These are phyloP conservation scores for Tetrapisispora taiwanensis DNA, from an alignment of 805 yeast species.

Conservation along the genomic window DNA sequence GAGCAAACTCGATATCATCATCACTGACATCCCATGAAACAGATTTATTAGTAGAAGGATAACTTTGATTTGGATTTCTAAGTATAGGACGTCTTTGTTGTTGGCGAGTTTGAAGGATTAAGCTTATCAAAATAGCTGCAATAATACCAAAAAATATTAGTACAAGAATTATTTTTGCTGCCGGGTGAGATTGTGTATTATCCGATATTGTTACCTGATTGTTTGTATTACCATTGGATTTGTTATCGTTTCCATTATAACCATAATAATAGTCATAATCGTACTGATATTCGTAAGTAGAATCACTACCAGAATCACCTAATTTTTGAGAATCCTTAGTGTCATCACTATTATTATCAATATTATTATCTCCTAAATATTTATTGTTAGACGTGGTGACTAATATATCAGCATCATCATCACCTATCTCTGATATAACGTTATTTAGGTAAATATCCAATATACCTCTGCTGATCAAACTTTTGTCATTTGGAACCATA, in stretches of 20 bases:
- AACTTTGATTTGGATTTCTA: neutral
- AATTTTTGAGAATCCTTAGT: neutral
- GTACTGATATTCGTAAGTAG: conserved; percentile 26
- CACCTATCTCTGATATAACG: conserved; percentile 44
- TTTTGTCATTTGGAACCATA: conserved; percentile 85
- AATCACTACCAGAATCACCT: conserved; percentile 33
- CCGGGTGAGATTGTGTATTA: conserved; percentile 16
- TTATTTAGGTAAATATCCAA: conserved; percentile 42
- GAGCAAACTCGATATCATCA: conserved; percentile 10
- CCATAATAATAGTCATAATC: conserved; percentile 8
- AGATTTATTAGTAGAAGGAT: neutral
- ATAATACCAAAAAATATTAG: neutral
- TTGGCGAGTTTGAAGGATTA: neutral
- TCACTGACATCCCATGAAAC: conserved; percentile 1
- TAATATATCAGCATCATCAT: conserved; percentile 40
- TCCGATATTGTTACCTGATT: conserved; percentile 36
- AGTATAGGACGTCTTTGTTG: neutral
- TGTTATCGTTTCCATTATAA: conserved; percentile 25
- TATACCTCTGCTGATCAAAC: conserved; percentile 59
- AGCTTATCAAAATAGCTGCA: neutral
- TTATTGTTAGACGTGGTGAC: conserved; percentile 28
- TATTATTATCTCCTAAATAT: conserved; percentile 5
- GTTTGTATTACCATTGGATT: conserved; percentile 37
- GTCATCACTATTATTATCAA: conserved; percentile 38
- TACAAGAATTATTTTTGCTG: neutral